Conservation (phyloP, 306 rosid genomes). For the Oxytropis ochrocephala region DNA sequence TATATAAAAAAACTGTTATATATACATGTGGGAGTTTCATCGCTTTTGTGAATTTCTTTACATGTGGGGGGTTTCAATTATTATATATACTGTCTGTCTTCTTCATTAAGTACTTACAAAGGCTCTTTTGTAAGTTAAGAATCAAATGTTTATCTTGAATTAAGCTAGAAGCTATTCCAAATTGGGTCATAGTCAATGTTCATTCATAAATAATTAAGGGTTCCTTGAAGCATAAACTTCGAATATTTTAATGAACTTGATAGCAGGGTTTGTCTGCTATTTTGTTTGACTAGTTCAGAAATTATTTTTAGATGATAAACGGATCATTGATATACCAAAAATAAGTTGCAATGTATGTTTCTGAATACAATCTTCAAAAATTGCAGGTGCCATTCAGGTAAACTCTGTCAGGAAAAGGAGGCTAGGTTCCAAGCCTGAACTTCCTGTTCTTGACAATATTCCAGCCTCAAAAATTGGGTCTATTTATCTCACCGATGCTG, state of each 20-base stretch:
- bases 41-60: neutral
- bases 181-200: neutral
- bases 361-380: constrained; percentile 19
- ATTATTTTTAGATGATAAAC: neutral
- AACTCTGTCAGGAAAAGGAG: constrained; percentile 46
- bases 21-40: too few relatives aligned
- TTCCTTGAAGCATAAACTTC: neutral
- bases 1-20: too few relatives aligned
- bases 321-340: neutral
- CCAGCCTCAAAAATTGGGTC: constrained; percentile 40
- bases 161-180: neutral
- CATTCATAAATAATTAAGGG: neutral
- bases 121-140: neutral
- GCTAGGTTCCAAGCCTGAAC: constrained; percentile 53
- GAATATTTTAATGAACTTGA: neutral
- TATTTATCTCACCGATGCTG: constrained; percentile 46
- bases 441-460: constrained; percentile 51
- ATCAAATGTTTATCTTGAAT: neutral
- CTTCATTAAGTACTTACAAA: neutral
- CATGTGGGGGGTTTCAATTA: too few relatives aligned
- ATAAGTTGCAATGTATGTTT: neutral
- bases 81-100: neutral
- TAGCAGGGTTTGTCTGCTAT: neutral
- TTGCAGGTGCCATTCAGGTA: constrained; percentile 47
- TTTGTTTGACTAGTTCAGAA: neutral